Evolutionary conservation across 169 alveolate species (phyloP).

Genomic region (Ichthyophthirius multifiliis): DNA sequence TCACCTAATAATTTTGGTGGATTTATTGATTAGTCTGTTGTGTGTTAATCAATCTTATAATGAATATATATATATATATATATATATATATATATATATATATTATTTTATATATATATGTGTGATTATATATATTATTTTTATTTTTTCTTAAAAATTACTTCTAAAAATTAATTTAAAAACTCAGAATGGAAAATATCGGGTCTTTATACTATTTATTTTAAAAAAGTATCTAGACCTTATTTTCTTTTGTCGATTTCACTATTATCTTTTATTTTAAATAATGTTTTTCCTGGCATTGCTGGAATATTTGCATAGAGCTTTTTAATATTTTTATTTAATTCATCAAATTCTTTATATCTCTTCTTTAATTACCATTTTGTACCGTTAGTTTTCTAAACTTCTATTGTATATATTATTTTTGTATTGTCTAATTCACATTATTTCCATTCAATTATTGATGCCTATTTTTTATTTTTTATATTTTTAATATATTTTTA

Average conservation of each 20-base stretch:
- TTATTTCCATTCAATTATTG: conserved; percentile 16
- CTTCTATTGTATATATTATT: not conserved
- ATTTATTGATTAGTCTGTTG: conserved; percentile 60
- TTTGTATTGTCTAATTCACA: not conserved
- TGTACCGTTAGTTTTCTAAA: not conserved
- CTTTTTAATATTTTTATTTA: conserved; percentile 57
- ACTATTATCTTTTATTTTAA: conserved; percentile 60
- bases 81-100: conserved; percentile 29
- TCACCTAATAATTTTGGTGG: conserved; percentile 69
- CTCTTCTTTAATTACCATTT: conserved; percentile 75
- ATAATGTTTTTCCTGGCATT: conserved; percentile 78
- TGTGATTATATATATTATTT: not conserved
- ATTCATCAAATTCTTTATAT: conserved; percentile 69
- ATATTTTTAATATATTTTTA: too few species aligned
- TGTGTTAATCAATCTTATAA: conserved; percentile 69
- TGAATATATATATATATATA: conserved; percentile 41
- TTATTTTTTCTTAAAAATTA: not conserved
- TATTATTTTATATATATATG: not conserved
- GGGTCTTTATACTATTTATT: conserved; percentile 49
- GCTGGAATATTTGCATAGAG: conserved; percentile 68
- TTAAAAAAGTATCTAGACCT: conserved; percentile 58
- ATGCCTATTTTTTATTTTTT: not conserved
- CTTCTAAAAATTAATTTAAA: conserved; percentile 33
- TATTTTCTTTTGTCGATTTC: conserved; percentile 63
- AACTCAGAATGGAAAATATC: conserved; percentile 46